Evolutionary conservation across 805 yeast genomes (phyloP), one percentile per base, ranked within the genome.

Genomic region (Nakazawaea holstii): DNA sequence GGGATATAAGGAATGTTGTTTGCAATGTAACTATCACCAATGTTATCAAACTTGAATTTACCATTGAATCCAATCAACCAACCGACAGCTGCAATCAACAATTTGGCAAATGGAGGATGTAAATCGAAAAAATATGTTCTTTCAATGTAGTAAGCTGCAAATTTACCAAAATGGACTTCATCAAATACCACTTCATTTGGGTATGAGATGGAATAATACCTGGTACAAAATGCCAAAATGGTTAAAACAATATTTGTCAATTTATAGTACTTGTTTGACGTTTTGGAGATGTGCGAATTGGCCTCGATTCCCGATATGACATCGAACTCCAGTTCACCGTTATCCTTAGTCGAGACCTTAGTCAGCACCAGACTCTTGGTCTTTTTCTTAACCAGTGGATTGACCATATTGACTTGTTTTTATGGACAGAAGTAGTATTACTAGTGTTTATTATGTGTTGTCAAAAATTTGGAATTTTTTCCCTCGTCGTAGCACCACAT

Each of bases 91-190:
- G 98, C 98, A 66, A 92, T 88, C 55, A 91, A 73, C 63, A 94
- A 73, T 65, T 94, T 94, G 46, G 96, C 99, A 66, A 94, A 88
- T 20, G 99, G 99, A 8, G 99, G 99, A 68, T 94, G 99, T 45
- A 94, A 80, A 67, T 94, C 99, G 60, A 94, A 94, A 65, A 89
- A 94, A 65, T 87, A 94, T 0, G 96, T 85, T 52, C 96, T 76
- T 65, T 92, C 87, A 50, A 92, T 68, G 65, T 92, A 92, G 66
- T 86, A 84, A 1, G 89, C 79, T 7, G 92, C 92, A 63, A 86
- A 86, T 58, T 86, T 86, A 33, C 95, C 95, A 58, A 87, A 87
- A 64, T 87, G 95, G 17, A 85, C 94, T 61, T 87, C 95, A 66
- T 87, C 95, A 56, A 87, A 87, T 2, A 87, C 94, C 49, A 87